phyloP scores from a whole-genome alignment of 1,284 basidiomycete genomes.

The Cutaneotrichosporon sp. region DNA sequence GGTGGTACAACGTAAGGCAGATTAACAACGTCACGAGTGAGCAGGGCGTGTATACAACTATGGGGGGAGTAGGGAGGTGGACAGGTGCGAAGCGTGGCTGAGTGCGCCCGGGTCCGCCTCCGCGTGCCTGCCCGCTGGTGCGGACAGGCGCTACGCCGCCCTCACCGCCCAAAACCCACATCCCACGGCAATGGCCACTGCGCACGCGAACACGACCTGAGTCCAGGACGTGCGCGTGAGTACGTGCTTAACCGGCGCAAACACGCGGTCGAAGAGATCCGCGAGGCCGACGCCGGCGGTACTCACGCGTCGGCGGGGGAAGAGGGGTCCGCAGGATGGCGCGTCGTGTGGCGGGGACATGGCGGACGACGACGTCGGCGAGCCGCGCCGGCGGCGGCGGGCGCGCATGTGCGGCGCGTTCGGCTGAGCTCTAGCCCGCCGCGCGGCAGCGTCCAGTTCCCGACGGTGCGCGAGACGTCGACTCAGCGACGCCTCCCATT shows the following conservation, averaged over 20 bases:
- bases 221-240: constrained; percentile 5
- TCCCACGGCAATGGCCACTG: constrained; percentile 19
- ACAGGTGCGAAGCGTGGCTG: background rate
- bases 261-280: constrained; percentile 10
- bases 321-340: constrained; percentile 7
- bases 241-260: constrained; percentile 8
- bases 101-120: background rate
- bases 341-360: background rate
- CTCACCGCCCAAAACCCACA: constrained; percentile 17
- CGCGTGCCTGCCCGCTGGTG: no score
- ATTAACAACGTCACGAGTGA: background rate
- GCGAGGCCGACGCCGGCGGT: constrained; percentile 6
- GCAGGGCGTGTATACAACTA: background rate
- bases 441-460: constrained; percentile 16
- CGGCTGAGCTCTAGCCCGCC: constrained; percentile 2
- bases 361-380: background rate
- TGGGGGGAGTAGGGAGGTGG: no score
- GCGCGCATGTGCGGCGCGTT: background rate
- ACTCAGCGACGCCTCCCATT: constrained; percentile 42
- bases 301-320: constrained; percentile 6
- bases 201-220: constrained; percentile 17
- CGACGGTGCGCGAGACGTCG: constrained; percentile 37
- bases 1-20: background rate
- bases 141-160: background rate
- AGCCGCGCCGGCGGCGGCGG: constrained; percentile 3